A percentile compares a stretch with the other conserved stretches of the same genome.
phyloP scores from a whole-genome alignment of 352 stramenopile species.

The Thalassiosira livingstoniorum region DNA sequence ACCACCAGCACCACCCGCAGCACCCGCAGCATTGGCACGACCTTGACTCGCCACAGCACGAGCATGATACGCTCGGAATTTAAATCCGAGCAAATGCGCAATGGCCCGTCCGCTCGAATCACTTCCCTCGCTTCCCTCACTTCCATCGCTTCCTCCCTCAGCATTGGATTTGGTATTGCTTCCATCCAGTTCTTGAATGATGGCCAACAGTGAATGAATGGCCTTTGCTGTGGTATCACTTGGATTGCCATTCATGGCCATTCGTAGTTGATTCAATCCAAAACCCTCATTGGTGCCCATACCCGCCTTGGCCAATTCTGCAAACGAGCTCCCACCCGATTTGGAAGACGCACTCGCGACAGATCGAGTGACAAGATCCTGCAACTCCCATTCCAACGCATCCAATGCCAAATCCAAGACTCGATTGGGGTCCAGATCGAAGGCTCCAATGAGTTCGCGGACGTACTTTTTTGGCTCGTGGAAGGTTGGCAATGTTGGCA shows the following conservation, averaged over 20 bases:
- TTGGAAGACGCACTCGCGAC: slow-evolving; percentile 69
- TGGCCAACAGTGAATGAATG: slow-evolving; percentile 36
- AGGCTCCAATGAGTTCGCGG: slow-evolving; percentile 86
- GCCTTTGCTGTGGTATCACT: background rate
- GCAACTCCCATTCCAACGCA: slow-evolving; percentile 90
- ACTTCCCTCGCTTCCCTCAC: no score
- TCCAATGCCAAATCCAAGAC: slow-evolving; percentile 94
- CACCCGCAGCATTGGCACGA: slow-evolving; percentile 80
- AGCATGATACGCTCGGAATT: slow-evolving; percentile 92
- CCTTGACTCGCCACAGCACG: slow-evolving; percentile 31
- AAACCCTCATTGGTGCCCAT: background rate
- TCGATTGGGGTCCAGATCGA: slow-evolving; percentile 96
- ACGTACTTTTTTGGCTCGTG: slow-evolving; percentile 17
- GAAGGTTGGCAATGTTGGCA: background rate
- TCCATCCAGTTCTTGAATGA: slow-evolving; percentile 50
- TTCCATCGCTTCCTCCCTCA: no score
- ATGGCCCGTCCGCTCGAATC: slow-evolving; percentile 59
- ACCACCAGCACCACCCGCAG: slow-evolving; percentile 69
- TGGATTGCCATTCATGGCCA: slow-evolving; percentile 14
- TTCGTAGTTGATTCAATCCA: slow-evolving; percentile 22
- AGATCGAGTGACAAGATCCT: slow-evolving; percentile 73
- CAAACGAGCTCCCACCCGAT: slow-evolving; percentile 16
- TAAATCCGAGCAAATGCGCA: slow-evolving; percentile 92
- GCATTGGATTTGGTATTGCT: background rate
- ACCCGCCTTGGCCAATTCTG: slow-evolving; percentile 9